Evolutionary conservation across 2,329 filamentous ascomycete species (phyloP).

Genomic region (Penicillium sp.): DNA sequence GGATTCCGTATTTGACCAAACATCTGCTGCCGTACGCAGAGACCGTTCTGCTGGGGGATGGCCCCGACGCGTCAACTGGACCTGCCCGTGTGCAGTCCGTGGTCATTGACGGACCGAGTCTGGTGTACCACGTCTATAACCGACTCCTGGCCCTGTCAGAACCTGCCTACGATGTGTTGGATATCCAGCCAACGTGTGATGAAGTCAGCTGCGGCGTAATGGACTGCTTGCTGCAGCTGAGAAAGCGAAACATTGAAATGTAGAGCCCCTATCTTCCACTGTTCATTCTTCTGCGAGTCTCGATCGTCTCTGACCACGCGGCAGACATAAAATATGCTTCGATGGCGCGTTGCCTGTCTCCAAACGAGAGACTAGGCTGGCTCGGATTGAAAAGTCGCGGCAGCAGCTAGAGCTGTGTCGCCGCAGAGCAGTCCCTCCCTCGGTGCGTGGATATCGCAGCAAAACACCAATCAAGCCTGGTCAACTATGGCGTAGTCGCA

Average conservation of each 20-base stretch:
- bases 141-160: constrained; percentile 49
- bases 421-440: constrained; percentile 4
- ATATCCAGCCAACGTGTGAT: constrained; percentile 59
- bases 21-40: constrained; percentile 34
- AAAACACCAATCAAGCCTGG: constrained; percentile 17
- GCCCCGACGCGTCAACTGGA: constrained; percentile 5
- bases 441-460: constrained; percentile 6
- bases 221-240: constrained; percentile 62
- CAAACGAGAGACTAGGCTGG: constrained; percentile 63
- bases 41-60: constrained; percentile 20
- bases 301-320: background rate
- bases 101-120: constrained; percentile 72
- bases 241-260: constrained; percentile 58
- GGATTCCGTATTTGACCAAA: constrained; percentile 34
- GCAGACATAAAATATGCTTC: constrained; percentile 71
- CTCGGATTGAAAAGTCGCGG: constrained; percentile 59
- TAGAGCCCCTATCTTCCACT: constrained; percentile 38
- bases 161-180: constrained; percentile 46
- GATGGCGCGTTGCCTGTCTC: constrained; percentile 72
- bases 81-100: constrained; percentile 31
- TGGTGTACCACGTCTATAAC: constrained; percentile 71
- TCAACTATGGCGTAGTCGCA: constrained; percentile 29
- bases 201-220: constrained; percentile 60
- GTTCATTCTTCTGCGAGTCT: background rate
- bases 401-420: constrained; percentile 55